Evolutionary conservation across 2,329 filamentous ascomycete species (phyloP).

Genomic region (Penicillium sp.): DNA sequence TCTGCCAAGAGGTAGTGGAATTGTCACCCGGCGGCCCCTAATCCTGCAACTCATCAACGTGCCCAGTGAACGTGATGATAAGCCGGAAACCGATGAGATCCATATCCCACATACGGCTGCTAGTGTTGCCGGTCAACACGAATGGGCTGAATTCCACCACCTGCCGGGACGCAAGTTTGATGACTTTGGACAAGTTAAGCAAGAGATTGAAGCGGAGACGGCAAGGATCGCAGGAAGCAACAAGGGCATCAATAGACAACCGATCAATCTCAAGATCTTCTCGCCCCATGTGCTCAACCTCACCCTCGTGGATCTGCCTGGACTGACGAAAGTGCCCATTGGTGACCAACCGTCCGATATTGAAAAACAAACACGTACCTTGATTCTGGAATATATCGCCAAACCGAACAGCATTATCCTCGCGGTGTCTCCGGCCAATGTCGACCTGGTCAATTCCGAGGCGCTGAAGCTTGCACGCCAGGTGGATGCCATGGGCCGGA

Average conservation of each 20-base stretch:
- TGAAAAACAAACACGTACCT: constrained; percentile 94
- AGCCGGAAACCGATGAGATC: constrained; percentile 63
- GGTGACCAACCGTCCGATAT: constrained; percentile 97
- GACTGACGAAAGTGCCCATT: constrained; percentile 96
- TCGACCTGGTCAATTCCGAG: constrained; percentile 97
- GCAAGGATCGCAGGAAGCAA: constrained; percentile 92
- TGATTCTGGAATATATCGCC: constrained; percentile 97
- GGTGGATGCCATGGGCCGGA: constrained; percentile 89
- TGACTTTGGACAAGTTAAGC: constrained; percentile 89
- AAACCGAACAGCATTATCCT: constrained; percentile 98
- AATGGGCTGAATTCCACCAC: constrained; percentile 97
- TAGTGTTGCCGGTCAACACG: constrained; percentile 64
- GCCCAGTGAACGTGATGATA: constrained; percentile 69
- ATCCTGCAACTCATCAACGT: constrained; percentile 99
- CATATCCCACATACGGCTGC: constrained; percentile 75
- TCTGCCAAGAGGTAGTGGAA: constrained; percentile 90
- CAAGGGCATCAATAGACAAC: constrained; percentile 96
- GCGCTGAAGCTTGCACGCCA: constrained; percentile 93
- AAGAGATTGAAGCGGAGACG: constrained; percentile 97
- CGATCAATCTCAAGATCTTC: constrained; percentile 98
- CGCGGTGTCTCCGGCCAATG: constrained; percentile 94
- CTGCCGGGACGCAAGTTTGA: constrained; percentile 85
- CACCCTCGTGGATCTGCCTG: constrained; percentile 92
- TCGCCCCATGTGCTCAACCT: constrained; percentile 95
- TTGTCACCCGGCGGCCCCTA: constrained; percentile 89